A percentile compares a stretch with the other conserved stretches of the same genome.
phyloP scores from a whole-genome alignment of 768 basidiomycete genomes.

The Xerocomus brunneocitrinus region DNA sequence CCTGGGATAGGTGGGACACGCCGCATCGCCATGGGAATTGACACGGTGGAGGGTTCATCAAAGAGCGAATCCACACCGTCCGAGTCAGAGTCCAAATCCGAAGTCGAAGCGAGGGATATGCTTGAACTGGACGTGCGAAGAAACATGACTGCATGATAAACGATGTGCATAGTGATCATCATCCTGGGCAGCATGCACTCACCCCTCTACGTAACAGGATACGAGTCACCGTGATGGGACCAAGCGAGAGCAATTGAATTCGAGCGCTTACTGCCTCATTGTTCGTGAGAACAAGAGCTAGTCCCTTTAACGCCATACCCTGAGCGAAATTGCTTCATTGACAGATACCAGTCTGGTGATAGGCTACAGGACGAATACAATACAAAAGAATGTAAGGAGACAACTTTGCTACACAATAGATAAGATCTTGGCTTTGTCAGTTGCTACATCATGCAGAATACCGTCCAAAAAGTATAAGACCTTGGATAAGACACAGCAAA shows the following conservation, averaged over 20 bases:
- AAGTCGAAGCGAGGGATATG: constrained; percentile 1
- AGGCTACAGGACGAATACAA: background rate
- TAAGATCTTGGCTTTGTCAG: background rate
- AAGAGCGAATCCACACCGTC: constrained; percentile 45
- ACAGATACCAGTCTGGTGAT: background rate
- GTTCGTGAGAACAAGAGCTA: constrained; percentile 19
- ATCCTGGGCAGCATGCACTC: background rate
- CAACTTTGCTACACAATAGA: background rate
- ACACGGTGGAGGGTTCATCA: constrained; percentile 34
- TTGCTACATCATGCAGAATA: no score
- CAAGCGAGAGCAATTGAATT: background rate
- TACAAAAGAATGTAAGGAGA: no score
- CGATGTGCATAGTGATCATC: background rate
- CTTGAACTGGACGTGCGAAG: background rate
- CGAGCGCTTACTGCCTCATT: background rate
- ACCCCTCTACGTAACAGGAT: constrained; percentile 2
- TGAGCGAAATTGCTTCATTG: background rate
- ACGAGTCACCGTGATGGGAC: background rate
- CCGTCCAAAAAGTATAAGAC: background rate
- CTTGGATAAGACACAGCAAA: no score
- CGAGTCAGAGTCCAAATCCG: constrained; percentile 14
- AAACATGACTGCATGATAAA: constrained; percentile 10
- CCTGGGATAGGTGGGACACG: constrained; percentile 58
- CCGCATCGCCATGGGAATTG: constrained; percentile 26
- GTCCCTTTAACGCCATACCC: constrained; percentile 1